phyloP scores from a whole-genome alignment of 2,329 filamentous ascomycete genomes.

The Dactylellina drechsleri region DNA sequence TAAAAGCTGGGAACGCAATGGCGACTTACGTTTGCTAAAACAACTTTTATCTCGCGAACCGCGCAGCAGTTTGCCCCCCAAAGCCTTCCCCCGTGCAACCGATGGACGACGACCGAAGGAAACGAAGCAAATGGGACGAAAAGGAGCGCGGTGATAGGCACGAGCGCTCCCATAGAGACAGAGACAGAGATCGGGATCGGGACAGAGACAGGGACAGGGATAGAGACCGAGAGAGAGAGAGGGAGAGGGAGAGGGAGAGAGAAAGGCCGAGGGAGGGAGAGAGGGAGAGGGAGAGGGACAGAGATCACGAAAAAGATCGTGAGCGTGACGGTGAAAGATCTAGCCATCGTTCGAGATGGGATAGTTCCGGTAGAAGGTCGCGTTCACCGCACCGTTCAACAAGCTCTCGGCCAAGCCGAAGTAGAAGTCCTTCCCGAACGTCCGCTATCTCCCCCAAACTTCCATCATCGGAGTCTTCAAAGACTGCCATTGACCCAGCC shows the following conservation, averaged over 20 bases:
- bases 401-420: constrained; percentile 71
- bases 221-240: constrained; percentile 38
- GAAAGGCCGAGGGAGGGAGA: constrained; percentile 30
- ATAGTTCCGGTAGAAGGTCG: constrained; percentile 74
- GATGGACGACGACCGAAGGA: constrained; percentile 57
- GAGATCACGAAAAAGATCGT: constrained; percentile 31
- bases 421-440: constrained; percentile 70
- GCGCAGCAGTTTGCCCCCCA: no score
- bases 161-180: constrained; percentile 54
- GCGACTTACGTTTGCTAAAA: no score
- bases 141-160: constrained; percentile 56
- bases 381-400: constrained; percentile 69
- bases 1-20: no score
- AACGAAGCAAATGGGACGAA: constrained; percentile 59
- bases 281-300: constrained; percentile 45
- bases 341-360: constrained; percentile 75
- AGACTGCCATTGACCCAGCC: constrained; percentile 72
- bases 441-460: constrained; percentile 60
- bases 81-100: background rate
- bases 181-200: constrained; percentile 39
- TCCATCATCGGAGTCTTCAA: constrained; percentile 62
- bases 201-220: constrained; percentile 16
- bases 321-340: constrained; percentile 51
- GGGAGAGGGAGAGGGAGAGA: constrained; percentile 39
- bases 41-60: no score